Conservation (phyloP, 2,329 filamentous ascomycete genomes). For the Penicillium janthinellum region DNA sequence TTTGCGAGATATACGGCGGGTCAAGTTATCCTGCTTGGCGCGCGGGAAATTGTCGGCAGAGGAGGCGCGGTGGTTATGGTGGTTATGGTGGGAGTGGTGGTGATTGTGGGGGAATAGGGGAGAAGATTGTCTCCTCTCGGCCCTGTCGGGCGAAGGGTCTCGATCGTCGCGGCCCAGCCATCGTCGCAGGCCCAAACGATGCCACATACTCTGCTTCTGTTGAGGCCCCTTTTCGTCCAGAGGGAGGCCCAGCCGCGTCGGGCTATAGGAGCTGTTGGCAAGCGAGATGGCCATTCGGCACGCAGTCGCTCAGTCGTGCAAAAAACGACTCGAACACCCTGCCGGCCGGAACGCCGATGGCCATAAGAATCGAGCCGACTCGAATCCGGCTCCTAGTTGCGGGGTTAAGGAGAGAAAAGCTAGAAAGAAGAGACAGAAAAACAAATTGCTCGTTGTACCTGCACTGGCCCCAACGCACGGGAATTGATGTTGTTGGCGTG, state of each 20-base stretch:
- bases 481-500: neutral
- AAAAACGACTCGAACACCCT: conserved; percentile 40
- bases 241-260: conserved; percentile 39
- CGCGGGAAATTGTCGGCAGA: conserved; percentile 20
- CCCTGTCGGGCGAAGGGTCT: conserved; percentile 31
- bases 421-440: neutral
- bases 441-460: neutral
- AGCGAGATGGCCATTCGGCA: conserved; percentile 48
- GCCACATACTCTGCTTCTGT: conserved; percentile 50
- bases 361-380: conserved; percentile 38
- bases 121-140: neutral
- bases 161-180: conserved; percentile 47
- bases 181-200: conserved; percentile 45
- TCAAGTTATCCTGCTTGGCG: conserved; percentile 35
- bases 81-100: conserved; percentile 9
- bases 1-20: conserved; percentile 40
- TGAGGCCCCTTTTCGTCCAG: conserved; percentile 39
- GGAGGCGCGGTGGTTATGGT: conserved; percentile 17
- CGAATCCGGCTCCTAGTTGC: neutral
- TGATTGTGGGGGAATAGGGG: conserved; percentile 16
- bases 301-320: conserved; percentile 28
- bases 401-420: neutral
- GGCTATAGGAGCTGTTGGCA: conserved; percentile 42
- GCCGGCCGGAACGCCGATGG: conserved; percentile 35
- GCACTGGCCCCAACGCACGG: conserved; percentile 2